Evolutionary conservation across 257 asterid genomes (phyloP).

Genomic region (Nicotiana attenuata): DNA sequence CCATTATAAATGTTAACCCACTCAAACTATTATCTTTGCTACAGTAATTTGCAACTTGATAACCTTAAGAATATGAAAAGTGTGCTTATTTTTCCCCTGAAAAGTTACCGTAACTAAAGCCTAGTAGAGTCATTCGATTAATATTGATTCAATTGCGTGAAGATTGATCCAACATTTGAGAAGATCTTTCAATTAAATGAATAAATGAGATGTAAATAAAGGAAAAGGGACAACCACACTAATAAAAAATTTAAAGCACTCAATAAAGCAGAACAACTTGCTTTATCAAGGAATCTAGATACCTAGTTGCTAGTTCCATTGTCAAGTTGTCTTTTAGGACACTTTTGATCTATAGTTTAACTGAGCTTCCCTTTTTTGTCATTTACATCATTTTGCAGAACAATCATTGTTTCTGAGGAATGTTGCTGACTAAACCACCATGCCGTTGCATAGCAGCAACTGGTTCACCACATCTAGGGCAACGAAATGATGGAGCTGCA

Average conservation of each 20-base stretch:
- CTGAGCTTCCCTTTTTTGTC: background rate
- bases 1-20: background rate
- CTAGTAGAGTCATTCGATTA: background rate
- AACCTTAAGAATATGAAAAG: background rate
- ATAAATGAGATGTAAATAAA: background rate
- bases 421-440: slow-evolving; percentile 33
- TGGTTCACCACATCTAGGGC: slow-evolving; percentile 76
- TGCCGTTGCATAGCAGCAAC: slow-evolving; percentile 87
- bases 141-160: background rate
- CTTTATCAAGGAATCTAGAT: slow-evolving; percentile 26
- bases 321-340: slow-evolving; percentile 16
- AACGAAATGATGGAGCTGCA: slow-evolving; percentile 66
- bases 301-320: slow-evolving; percentile 21
- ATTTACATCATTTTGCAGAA: slow-evolving; percentile 18
- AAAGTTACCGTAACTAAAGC: background rate
- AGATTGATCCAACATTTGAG: slow-evolving; percentile 8
- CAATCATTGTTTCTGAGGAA: slow-evolving; percentile 28
- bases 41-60: background rate
- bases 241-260: slow-evolving; percentile 19
- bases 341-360: slow-evolving; percentile 18
- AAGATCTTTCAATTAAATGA: background rate
- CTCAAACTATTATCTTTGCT: background rate
- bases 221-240: slow-evolving; percentile 8
- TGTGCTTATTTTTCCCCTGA: background rate
- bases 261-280: slow-evolving; percentile 23